phyloP scores from a whole-genome alignment of 768 basidiomycete species.

The Daedaleopsis nitida region DNA sequence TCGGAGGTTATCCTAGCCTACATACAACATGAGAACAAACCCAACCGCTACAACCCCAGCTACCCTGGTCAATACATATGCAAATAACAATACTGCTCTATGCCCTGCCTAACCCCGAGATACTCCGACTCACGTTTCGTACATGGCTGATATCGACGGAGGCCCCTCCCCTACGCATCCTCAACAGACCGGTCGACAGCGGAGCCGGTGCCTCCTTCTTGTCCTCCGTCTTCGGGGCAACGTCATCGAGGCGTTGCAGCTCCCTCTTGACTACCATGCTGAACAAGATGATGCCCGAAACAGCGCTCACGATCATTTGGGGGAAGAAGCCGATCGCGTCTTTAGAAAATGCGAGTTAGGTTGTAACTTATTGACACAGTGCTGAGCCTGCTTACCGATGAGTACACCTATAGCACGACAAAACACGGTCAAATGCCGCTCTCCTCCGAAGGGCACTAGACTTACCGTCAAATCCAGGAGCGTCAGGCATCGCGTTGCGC shows the following conservation, averaged over 20 bases:
- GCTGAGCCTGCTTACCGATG: constrained; percentile 39
- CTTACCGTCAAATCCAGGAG: constrained; percentile 50
- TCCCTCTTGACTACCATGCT: constrained; percentile 47
- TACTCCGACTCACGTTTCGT: constrained; percentile 10
- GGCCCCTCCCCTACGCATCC: constrained; percentile 24
- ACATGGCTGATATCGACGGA: constrained; percentile 29
- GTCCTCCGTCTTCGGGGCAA: neutral
- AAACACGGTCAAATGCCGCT: neutral
- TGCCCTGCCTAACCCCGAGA: neutral
- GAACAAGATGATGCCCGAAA: constrained; percentile 44
- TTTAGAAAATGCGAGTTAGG: constrained; percentile 21
- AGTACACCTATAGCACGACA: constrained; percentile 39
- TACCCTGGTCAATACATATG: neutral
- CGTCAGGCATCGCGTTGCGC: constrained; percentile 58
- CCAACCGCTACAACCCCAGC: neutral
- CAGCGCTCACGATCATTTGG: constrained; percentile 52
- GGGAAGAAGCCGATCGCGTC: constrained; percentile 61
- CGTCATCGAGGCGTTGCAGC: constrained; percentile 16
- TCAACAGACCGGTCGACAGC: constrained; percentile 22
- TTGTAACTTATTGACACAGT: neutral
- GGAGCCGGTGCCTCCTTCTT: constrained; percentile 22
- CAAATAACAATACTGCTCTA: neutral
- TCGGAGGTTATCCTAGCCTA: too few species aligned
- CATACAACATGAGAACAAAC: too few species aligned
- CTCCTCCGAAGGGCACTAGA: neutral